Evolutionary conservation across 345 rosid species (phyloP), one percentile per base, ranked within the genome.

Genomic region (Erysimum cheiranthoides): DNA sequence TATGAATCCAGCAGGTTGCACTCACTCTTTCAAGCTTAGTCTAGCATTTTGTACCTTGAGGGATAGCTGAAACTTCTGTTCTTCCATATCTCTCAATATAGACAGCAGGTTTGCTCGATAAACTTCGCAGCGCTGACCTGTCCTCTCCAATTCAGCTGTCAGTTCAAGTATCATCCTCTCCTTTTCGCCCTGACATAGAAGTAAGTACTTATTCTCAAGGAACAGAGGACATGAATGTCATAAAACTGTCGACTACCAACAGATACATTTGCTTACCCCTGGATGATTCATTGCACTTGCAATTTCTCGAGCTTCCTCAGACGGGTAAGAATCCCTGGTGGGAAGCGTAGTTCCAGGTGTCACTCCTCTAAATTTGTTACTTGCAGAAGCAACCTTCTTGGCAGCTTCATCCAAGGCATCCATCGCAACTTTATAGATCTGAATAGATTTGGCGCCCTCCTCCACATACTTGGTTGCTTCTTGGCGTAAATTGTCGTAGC

Each of bases 41-140:
- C 87, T 88, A 49, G 90, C 96, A 76, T 86, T 89, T 69, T 93
- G 90, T 61, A 93, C 91, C 83, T 93, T 93, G 71, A 90, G 88
- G 0, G 93, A 85, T 45, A 93, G 79, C 86, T 93, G 88, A 56
- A 86, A 73, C 82, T 93, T 93, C 78, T 88, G 89, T 28, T 91
- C 94, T 81, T 93, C 98, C 92, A 88, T 89, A 31, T 93, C 94
- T 78, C 85, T 89, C 82, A 91, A 76, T 64, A 89, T 85, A 28
- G 90, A 82, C 79, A 91, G 75, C 78, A 91, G 80, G 79, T 85
- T 86, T 36, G 85, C 71, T 73, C 90, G 71, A 69, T 91, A 93
- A 18, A 86, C 98, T 77, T 86, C 90, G 13, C 93, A 88, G 60
- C 90, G 81, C 73, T 80, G 86, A 73, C 85, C 84, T 35, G 84